A percentile compares a stretch with the other conserved stretches of the same genome.
These are phyloP conservation scores for Globisporangium abappressorium DNA, from an alignment of 352 stramenopile genomes.

Conservation along the genomic window DNA sequence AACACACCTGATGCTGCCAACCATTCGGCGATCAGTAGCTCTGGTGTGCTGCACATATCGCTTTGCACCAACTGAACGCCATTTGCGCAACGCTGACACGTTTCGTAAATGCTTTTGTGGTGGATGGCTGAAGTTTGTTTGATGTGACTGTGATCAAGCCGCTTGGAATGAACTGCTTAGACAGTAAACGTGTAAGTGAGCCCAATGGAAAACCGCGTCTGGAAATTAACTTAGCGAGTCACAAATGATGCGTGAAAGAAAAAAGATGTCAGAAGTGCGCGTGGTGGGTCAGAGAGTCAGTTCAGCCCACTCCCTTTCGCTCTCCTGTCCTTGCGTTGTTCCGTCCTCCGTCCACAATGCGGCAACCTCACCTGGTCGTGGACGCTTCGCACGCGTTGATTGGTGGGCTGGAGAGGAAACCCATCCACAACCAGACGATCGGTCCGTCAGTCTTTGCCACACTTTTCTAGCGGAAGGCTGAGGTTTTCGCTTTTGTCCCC, in stretches of 20 bases:
- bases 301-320: neutral
- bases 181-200: too few relatives aligned
- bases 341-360: neutral
- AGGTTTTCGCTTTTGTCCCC: neutral
- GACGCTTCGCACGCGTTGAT: neutral
- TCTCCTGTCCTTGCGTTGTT: neutral
- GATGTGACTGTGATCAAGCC: too few relatives aligned
- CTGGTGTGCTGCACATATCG: neutral
- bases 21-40: neutral
- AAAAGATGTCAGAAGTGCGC: neutral
- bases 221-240: slow-evolving; percentile 2
- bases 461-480: neutral
- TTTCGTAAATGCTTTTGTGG: neutral
- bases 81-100: neutral
- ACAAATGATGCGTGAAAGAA: neutral
- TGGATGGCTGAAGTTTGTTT: neutral
- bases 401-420: neutral
- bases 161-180: too few relatives aligned
- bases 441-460: neutral
- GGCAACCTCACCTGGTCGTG: neutral
- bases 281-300: neutral
- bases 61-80: neutral
- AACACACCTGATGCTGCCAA: neutral
- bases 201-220: neutral
- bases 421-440: neutral